Evolutionary conservation across 2,329 filamentous ascomycete species (phyloP).

Genomic region (Fusarium begoniae): DNA sequence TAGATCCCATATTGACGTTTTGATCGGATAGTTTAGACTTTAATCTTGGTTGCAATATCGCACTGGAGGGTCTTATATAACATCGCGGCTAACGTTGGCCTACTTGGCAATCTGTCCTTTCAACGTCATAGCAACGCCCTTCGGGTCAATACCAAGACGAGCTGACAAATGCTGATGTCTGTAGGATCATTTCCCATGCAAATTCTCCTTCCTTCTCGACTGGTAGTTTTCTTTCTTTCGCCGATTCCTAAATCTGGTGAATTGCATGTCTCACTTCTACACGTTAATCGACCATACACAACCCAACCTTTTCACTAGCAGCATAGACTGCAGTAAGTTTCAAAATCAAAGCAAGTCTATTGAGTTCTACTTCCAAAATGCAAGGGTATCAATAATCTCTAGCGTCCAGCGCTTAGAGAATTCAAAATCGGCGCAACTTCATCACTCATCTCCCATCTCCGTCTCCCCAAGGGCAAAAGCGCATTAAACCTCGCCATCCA

Average conservation of each 20-base stretch:
- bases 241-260: neutral
- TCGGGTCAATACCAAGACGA: neutral
- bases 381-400: constrained; percentile 26
- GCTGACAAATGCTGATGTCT: constrained; percentile 16
- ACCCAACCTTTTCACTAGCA: too few relatives aligned
- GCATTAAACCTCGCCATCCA: constrained; percentile 42
- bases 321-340: fast-evolving
- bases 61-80: neutral
- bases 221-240: fast-evolving
- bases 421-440: constrained; percentile 36
- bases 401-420: constrained; percentile 4
- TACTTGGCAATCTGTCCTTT: neutral
- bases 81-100: fast-evolving
- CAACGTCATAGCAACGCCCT: constrained; percentile 6
- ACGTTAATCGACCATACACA: neutral
- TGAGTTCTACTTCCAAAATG: neutral
- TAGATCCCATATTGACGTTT: neutral
- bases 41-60: fast-evolving
- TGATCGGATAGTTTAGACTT: fast-evolving
- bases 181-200: neutral
- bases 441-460: constrained; percentile 35
- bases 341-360: neutral
- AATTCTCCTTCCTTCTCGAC: fast-evolving
- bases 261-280: neutral
- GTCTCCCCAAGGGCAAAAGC: constrained; percentile 26